Conservation (phyloP, 75 land plant genomes). For the Selaginella tamariscina region DNA sequence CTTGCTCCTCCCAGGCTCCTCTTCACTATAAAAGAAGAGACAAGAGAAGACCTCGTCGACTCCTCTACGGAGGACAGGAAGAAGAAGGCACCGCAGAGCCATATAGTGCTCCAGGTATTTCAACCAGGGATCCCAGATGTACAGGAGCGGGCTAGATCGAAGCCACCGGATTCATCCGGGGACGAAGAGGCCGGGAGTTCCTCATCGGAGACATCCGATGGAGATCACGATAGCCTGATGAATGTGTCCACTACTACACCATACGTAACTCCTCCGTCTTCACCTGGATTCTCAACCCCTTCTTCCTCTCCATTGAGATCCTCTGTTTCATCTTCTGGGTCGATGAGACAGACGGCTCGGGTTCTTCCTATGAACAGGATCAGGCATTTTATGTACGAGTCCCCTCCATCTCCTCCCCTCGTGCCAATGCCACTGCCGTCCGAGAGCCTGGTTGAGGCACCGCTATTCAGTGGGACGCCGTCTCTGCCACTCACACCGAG, state of each 20-base stretch:
- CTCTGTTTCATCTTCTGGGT: background rate
- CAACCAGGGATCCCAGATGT: conserved; percentile 26
- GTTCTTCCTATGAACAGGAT: background rate
- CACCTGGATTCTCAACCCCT: conserved; percentile 51
- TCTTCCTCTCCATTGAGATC: conserved; percentile 14
- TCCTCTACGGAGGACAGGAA: conserved; percentile 33
- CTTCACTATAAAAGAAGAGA: conserved; percentile 74
- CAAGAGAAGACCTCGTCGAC: conserved; percentile 43
- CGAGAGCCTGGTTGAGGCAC: background rate
- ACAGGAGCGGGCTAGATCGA: background rate
- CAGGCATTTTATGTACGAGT: background rate
- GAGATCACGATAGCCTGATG: conserved; percentile 32
- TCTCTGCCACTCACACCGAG: too few species aligned
- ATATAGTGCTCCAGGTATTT: conserved; percentile 20
- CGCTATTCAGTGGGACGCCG: background rate
- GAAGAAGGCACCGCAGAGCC: conserved; percentile 35
- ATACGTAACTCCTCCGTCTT: conserved; percentile 48
- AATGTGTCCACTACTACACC: conserved; percentile 31
- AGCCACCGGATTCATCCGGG: background rate
- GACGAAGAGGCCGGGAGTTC: background rate
- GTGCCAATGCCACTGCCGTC: background rate
- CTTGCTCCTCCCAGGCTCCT: conserved; percentile 56
- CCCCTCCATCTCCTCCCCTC: background rate
- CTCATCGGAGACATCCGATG: conserved; percentile 46
- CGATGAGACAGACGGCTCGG: background rate